Evolutionary conservation across 2,329 filamentous ascomycete species (phyloP).

Genomic region (Huntiella abstrusa): DNA sequence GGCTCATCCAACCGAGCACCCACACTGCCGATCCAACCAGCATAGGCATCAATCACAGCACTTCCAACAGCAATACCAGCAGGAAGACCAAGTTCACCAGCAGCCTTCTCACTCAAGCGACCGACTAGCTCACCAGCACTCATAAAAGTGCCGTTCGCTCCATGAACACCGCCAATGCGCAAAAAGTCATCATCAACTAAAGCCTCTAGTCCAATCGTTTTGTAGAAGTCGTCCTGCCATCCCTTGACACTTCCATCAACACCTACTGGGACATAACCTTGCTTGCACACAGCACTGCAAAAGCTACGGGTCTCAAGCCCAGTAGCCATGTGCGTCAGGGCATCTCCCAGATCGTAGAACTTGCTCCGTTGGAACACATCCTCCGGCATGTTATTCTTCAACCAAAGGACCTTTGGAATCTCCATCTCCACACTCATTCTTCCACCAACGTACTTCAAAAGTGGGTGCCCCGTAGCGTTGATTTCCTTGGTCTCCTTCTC

Average conservation of each 20-base stretch:
- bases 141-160: slow-evolving; percentile 82
- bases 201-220: slow-evolving; percentile 69
- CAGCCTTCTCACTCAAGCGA: slow-evolving; percentile 65
- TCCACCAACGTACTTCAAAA: slow-evolving; percentile 88
- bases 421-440: slow-evolving; percentile 99
- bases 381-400: slow-evolving; percentile 94
- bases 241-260: slow-evolving; percentile 95
- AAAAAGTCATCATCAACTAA: slow-evolving; percentile 73
- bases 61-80: slow-evolving; percentile 83
- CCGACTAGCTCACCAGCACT: slow-evolving; percentile 88
- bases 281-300: slow-evolving; percentile 93
- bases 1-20: slow-evolving; percentile 76
- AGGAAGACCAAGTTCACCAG: slow-evolving; percentile 63
- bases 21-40: slow-evolving; percentile 97
- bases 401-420: slow-evolving; percentile 92
- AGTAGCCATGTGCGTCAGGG: slow-evolving; percentile 83
- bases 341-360: slow-evolving; percentile 90
- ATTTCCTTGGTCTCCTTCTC: slow-evolving; percentile 82
- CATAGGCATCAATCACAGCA: slow-evolving; percentile 95
- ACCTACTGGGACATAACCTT: slow-evolving; percentile 89
- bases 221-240: slow-evolving; percentile 91
- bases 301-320: slow-evolving; percentile 83
- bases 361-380: slow-evolving; percentile 85
- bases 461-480: slow-evolving; percentile 79
- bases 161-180: slow-evolving; percentile 83